Percentiles rank a stretch among this genome's conserved stretches.
phyloP scores from a whole-genome alignment of 768 basidiomycete genomes.

The Strobilomyces dryophilus region DNA sequence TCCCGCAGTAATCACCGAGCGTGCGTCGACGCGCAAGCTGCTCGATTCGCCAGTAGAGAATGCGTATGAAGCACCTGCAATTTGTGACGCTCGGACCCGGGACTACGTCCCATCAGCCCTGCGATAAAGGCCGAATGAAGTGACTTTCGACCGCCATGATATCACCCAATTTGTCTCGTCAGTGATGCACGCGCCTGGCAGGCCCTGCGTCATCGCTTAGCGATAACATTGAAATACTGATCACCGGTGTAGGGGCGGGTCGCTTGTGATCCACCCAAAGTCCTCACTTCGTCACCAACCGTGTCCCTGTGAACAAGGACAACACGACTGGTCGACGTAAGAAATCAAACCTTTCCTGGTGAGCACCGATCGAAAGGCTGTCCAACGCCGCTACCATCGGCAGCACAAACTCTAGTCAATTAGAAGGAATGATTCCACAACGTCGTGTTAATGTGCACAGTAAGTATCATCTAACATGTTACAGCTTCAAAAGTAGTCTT shows the following conservation, averaged over 20 bases:
- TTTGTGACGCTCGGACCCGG: neutral
- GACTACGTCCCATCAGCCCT: too few relatives aligned
- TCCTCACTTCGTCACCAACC: neutral
- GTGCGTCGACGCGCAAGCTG: neutral
- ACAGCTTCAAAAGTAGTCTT: neutral
- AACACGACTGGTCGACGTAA: neutral
- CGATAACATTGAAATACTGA: neutral
- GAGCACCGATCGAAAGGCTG: neutral
- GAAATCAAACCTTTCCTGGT: neutral
- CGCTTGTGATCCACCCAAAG: neutral
- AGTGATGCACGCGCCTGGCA: neutral
- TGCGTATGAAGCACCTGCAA: neutral
- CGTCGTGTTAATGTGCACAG: neutral
- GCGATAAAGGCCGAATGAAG: neutral
- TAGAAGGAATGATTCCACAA: neutral
- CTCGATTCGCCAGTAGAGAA: neutral
- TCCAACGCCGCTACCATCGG: neutral
- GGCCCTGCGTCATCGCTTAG: neutral
- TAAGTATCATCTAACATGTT: neutral
- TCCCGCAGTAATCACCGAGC: constrained; percentile 5
- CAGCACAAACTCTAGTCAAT: neutral
- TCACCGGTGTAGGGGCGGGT: neutral
- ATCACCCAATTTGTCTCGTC: neutral
- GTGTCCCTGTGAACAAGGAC: neutral
- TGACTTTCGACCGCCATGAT: neutral